phyloP scores from a whole-genome alignment of 225 moss, liverwort and hornwort species.

The Polytrichum commune region DNA sequence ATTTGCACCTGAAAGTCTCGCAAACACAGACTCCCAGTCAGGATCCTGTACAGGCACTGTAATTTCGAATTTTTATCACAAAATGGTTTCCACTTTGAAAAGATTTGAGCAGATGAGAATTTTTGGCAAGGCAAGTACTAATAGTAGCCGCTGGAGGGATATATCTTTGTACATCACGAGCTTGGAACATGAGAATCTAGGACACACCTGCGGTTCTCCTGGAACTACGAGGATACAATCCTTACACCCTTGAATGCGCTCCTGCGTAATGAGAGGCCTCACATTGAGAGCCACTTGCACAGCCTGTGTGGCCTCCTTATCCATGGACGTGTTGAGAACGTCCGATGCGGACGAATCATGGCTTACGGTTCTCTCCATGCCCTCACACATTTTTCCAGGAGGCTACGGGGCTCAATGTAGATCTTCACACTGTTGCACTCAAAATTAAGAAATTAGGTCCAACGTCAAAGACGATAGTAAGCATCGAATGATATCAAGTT shows the following conservation, averaged over 20 bases:
- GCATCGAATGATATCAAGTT: no score
- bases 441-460: no score
- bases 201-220: constrained; percentile 56
- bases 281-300: constrained; percentile 70
- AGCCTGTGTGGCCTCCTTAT: constrained; percentile 61
- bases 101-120: background rate
- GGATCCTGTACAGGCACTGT: no score
- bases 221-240: constrained; percentile 64
- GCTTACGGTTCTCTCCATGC: constrained; percentile 34
- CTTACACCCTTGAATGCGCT: constrained; percentile 68
- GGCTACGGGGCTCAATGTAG: background rate
- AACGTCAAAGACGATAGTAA: no score
- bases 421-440: constrained; percentile 2
- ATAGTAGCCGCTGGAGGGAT: background rate
- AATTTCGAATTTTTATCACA: no score
- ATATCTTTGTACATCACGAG: background rate
- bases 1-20: constrained; percentile 73
- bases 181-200: background rate
- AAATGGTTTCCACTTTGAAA: background rate
- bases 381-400: constrained; percentile 33
- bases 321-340: constrained; percentile 38
- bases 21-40: no score
- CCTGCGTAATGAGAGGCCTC: constrained; percentile 55
- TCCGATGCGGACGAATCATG: constrained; percentile 40
- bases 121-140: background rate